Percentiles rank a stretch among this genome's conserved stretches.
Conservation (phyloP, 108 stramenopile species). For the Hondaea fermentalgiana region DNA sequence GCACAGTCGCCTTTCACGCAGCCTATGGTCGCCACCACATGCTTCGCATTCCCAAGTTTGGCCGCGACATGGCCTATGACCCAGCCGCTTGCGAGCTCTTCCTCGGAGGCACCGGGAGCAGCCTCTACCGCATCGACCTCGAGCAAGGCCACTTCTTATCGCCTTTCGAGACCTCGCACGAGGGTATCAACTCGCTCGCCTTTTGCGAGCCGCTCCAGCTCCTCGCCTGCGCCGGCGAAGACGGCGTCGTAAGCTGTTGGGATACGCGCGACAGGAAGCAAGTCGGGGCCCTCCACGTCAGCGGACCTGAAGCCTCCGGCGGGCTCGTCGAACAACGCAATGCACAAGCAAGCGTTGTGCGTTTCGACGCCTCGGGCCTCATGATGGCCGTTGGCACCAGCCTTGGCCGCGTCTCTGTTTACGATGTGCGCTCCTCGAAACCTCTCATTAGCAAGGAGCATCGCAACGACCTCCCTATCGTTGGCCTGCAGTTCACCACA, state of each 20-base stretch:
- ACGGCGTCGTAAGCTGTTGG: constrained; percentile 78
- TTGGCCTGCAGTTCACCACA: constrained; percentile 73
- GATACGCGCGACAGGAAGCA: constrained; percentile 70
- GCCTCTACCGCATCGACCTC: constrained; percentile 83
- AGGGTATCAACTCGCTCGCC: constrained; percentile 61
- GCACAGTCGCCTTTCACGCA: constrained; percentile 89
- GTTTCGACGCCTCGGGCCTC: constrained; percentile 72
- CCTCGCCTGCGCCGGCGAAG: constrained; percentile 70
- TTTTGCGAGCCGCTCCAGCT: constrained; percentile 61
- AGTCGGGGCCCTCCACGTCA: constrained; percentile 67
- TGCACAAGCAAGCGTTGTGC: constrained; percentile 67
- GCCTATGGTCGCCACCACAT: constrained; percentile 85
- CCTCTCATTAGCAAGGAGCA: constrained; percentile 86
- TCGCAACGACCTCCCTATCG: constrained; percentile 87
- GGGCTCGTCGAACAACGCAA: constrained; percentile 27
- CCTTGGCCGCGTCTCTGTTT: constrained; percentile 75
- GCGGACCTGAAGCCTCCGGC: constrained; percentile 22
- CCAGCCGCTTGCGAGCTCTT: constrained; percentile 74
- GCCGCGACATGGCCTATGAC: constrained; percentile 85
- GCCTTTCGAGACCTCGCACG: constrained; percentile 53
- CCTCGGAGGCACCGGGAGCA: constrained; percentile 60
- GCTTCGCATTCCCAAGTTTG: constrained; percentile 85
- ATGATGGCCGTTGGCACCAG: constrained; percentile 81
- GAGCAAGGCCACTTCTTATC: constrained; percentile 87
- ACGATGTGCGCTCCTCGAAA: constrained; percentile 80